phyloP scores from a whole-genome alignment of 306 rosid genomes.

The Delonix regia region DNA sequence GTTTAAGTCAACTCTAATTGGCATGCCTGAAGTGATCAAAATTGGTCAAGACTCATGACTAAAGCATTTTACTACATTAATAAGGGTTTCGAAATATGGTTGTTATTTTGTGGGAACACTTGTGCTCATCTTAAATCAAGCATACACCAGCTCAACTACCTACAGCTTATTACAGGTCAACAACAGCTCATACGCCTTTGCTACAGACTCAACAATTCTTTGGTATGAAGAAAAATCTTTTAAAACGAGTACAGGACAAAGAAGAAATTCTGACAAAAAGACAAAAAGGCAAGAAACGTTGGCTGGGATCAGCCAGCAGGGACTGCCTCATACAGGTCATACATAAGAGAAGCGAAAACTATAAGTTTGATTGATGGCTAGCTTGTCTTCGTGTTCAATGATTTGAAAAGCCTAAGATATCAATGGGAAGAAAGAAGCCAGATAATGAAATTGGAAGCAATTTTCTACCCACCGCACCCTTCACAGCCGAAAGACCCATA shows the following conservation, averaged over 20 bases:
- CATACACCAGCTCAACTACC: neutral
- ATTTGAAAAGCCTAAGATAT: neutral
- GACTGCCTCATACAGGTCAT: no score
- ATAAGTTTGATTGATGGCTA: no score
- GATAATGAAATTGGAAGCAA: neutral
- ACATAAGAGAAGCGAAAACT: no score
- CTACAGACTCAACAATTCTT: neutral
- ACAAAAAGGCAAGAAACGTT: neutral
- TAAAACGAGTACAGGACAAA: neutral
- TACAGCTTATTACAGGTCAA: neutral
- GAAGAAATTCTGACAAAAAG: neutral
- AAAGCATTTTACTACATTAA: neutral
- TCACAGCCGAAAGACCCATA: neutral
- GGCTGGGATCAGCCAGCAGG: no score
- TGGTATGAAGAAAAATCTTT: neutral
- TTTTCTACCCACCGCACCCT: neutral
- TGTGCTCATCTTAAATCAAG: neutral
- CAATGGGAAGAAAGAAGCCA: neutral
- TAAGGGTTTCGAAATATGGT: neutral
- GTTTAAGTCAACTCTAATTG: neutral
- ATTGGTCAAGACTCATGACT: neutral
- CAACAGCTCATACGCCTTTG: neutral
- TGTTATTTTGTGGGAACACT: neutral
- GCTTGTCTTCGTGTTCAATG: no score
- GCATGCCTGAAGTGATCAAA: neutral